Percentiles rank a stretch among this genome's conserved stretches.
Conservation (phyloP, 2,329 filamentous ascomycete genomes). For the Dryadomyces sulphureus region DNA sequence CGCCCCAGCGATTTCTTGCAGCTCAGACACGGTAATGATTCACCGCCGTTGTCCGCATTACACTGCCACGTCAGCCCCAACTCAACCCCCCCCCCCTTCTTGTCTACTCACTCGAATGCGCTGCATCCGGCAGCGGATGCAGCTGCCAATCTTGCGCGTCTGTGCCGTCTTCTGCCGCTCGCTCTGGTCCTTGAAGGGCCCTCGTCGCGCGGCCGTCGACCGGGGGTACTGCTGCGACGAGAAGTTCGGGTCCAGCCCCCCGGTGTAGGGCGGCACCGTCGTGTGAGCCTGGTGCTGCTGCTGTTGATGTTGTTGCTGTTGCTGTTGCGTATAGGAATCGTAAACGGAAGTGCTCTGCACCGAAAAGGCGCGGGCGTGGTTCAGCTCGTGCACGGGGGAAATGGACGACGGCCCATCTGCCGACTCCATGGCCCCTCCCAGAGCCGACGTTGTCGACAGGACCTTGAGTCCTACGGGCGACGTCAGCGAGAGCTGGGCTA, state of each 20-base stretch:
- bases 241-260: slow-evolving; percentile 12
- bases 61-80: slow-evolving; percentile 25
- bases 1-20: slow-evolving; percentile 38
- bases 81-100: too few relatives aligned
- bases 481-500: not conserved
- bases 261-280: not conserved
- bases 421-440: not conserved
- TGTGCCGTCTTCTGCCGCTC: slow-evolving; percentile 39
- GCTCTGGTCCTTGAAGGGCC: slow-evolving; percentile 38
- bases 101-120: slow-evolving; percentile 44
- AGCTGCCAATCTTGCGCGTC: slow-evolving; percentile 42
- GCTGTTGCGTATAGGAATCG: not conserved
- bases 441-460: not conserved
- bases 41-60: slow-evolving; percentile 31
- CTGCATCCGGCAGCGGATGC: slow-evolving; percentile 47
- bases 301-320: not conserved
- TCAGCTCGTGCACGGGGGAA: not conserved
- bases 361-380: not conserved
- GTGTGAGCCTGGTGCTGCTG: not conserved
- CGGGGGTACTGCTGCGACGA: slow-evolving; percentile 15
- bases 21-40: slow-evolving; percentile 32
- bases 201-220: slow-evolving; percentile 27
- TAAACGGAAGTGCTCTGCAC: not conserved
- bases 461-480: not conserved
- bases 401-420: not conserved